phyloP scores from a whole-genome alignment of 257 asterid species.

The Petrea volubilis region DNA sequence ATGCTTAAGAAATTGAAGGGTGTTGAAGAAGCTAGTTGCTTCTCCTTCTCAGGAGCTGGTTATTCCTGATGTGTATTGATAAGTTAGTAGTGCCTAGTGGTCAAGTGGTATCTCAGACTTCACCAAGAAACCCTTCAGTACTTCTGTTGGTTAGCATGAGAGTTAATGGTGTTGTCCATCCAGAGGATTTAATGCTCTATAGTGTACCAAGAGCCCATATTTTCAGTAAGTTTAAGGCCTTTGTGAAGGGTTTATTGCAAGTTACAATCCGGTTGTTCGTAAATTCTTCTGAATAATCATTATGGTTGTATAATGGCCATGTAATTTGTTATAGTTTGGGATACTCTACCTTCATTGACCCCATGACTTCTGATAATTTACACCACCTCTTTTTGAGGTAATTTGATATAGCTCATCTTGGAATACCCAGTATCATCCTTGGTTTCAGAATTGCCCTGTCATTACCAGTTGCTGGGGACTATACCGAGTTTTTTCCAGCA shows the following conservation, averaged over 20 bases:
- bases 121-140: neutral
- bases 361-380: neutral
- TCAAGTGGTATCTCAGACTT: neutral
- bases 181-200: neutral
- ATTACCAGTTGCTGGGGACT: constrained; percentile 5
- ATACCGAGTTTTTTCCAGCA: neutral
- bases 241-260: neutral
- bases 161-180: neutral
- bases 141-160: neutral
- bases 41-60: constrained; percentile 13
- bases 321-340: neutral
- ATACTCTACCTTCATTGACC: neutral
- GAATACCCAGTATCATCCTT: neutral
- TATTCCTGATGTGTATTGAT: neutral
- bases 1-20: neutral
- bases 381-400: neutral
- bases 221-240: neutral
- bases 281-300: neutral
- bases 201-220: neutral
- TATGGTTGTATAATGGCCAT: neutral
- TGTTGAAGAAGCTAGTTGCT: constrained; percentile 12
- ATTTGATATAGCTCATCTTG: constrained; percentile 12
- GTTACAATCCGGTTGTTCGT: neutral
- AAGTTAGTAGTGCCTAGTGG: neutral
- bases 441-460: neutral